Evolutionary conservation across 108 stramenopile genomes (phyloP).

Genomic region (Conticribra weissflogii): DNA sequence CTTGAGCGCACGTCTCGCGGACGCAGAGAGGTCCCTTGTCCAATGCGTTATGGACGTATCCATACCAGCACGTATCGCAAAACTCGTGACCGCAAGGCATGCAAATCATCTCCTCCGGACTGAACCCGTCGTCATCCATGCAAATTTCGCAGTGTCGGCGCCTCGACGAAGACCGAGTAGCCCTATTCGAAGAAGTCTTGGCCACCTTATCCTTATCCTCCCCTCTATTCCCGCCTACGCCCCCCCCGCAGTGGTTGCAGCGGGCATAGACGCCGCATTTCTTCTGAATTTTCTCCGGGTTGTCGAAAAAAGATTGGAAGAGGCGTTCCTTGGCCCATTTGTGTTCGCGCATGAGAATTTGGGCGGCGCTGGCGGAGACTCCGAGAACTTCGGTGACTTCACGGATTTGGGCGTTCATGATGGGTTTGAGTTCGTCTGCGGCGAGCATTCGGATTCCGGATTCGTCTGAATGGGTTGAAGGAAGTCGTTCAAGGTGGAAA

Average conservation of each 20-base stretch:
- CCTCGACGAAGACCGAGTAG: constrained; percentile 20
- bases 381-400: constrained; percentile 87
- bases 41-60: constrained; percentile 81
- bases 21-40: constrained; percentile 88
- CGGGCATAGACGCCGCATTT: constrained; percentile 75
- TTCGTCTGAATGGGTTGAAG: too few relatives aligned
- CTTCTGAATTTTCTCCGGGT: constrained; percentile 67
- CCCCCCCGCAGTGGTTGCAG: constrained; percentile 19
- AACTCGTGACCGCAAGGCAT: constrained; percentile 97
- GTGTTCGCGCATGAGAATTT: constrained; percentile 85
- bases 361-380: constrained; percentile 76
- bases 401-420: constrained; percentile 68
- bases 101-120: constrained; percentile 61
- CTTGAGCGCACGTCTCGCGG: constrained; percentile 87
- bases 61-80: constrained; percentile 93
- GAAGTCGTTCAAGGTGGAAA: too few relatives aligned
- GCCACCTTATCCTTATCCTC: constrained; percentile 27
- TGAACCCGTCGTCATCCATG: constrained; percentile 77
- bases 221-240: constrained; percentile 5
- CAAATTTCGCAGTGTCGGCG: constrained; percentile 58
- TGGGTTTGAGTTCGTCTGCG: constrained; percentile 67
- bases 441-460: constrained; percentile 74
- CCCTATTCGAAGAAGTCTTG: constrained; percentile 22
- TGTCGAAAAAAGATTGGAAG: constrained; percentile 79
- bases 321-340: constrained; percentile 94